Base-by-base conservation (phyloP, 2,329 filamentous ascomycete genomes). In the Penicillium olsonii region DNA sequence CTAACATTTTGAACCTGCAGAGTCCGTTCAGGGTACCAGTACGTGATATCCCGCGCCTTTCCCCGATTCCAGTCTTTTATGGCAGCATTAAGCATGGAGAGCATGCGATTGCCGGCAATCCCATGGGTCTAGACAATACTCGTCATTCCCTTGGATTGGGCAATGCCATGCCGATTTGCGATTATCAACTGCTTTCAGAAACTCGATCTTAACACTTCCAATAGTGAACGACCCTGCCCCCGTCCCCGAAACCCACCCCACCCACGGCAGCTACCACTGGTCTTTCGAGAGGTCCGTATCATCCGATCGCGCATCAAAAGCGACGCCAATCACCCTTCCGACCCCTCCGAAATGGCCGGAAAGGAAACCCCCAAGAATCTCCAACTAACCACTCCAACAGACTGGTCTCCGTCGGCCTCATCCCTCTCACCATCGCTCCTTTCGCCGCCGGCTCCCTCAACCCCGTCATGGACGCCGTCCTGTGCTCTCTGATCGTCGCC, bases 201-300 rank as follows among this genome's bases (percentile, higher is more conserved):
- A 38, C 17, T 47, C 24, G 31, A 33, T 56, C 56, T 51, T 64
- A 42, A 65, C 54, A 4, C 19, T 31, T 37, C 14, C 31, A 18
- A 48, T 49, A 87, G 90, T 92, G 69, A 99, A 99, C 76, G 92
- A 97, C 67, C 84, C 94, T 48, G 88, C 83, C 26, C 84, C 83
- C 33, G 74, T 96, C 19, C 92, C 91, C 38, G 69, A 82, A 18
- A 75, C 89, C 45, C 84, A 82, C 62, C 85, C 92, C 35, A 78
- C 84, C 48, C 90, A 99, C 77, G 94, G 94, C 64, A 95, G 88
- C 74, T 99, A 97, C 80, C 94, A 99, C 83, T 99, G 94, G 94
- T 89, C 88, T 53, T 96, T 96, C 67, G 94, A 99, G 81, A 79
- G 84, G 81, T 84, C 68, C 49, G 64, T 63, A 33, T 7, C 29